A percentile compares a stretch with the other conserved stretches of the same genome.
phyloP scores from a whole-genome alignment of 768 basidiomycete species.

The Auricularia heimuer region DNA sequence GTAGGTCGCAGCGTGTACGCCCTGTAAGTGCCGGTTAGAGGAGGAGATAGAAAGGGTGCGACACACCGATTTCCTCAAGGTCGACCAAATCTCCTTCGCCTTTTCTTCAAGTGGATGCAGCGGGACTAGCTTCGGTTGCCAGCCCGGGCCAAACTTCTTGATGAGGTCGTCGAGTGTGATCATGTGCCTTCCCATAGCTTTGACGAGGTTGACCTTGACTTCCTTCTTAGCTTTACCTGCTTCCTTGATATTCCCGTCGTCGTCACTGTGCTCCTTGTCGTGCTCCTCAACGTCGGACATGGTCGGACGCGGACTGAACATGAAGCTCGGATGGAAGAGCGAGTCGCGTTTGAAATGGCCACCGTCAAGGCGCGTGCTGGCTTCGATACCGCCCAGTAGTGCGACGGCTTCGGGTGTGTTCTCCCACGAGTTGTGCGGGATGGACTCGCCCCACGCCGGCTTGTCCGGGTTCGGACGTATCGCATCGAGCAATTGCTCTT shows the following conservation, averaged over 20 bases:
- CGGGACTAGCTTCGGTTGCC: background rate
- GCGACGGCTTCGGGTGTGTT: background rate
- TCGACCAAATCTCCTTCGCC: background rate
- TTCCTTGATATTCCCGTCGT: background rate
- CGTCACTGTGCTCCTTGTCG: background rate
- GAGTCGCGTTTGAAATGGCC: background rate
- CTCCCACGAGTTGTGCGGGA: background rate
- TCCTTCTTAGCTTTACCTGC: background rate
- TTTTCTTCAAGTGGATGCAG: background rate
- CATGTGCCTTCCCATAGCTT: background rate
- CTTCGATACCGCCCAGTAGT: background rate
- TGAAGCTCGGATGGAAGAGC: background rate
- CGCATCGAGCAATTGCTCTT: background rate
- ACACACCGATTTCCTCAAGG: background rate
- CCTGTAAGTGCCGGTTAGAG: background rate
- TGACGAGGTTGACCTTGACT: background rate
- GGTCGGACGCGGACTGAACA: background rate
- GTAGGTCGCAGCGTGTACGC: background rate
- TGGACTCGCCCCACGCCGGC: background rate
- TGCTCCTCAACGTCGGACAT: background rate
- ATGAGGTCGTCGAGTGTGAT: background rate
- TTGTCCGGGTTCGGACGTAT: background rate
- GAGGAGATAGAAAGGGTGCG: background rate
- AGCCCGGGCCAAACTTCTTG: background rate
- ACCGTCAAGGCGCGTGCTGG: background rate